phyloP scores from a whole-genome alignment of 495 filamentous ascomycete species.

The Darksidea phi region DNA sequence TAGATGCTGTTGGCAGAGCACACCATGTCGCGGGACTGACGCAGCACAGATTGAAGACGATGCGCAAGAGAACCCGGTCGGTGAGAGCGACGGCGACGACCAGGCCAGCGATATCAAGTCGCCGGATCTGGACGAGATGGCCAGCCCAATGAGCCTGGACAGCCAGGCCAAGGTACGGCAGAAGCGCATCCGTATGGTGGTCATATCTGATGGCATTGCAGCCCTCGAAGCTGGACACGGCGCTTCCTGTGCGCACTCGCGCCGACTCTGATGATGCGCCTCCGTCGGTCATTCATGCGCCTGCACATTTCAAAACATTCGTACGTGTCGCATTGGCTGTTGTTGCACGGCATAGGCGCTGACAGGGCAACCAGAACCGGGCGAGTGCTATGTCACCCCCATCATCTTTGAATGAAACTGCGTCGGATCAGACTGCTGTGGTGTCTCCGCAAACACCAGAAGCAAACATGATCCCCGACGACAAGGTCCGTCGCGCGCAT shows the following conservation, averaged over 20 bases:
- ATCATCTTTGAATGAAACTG: slow-evolving; percentile 9
- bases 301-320: slow-evolving; percentile 73
- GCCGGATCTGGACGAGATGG: slow-evolving; percentile 37
- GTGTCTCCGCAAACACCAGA: slow-evolving; percentile 35
- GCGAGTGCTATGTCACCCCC: slow-evolving; percentile 5
- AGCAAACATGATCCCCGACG: slow-evolving; percentile 31
- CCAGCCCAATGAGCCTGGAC: slow-evolving; percentile 39
- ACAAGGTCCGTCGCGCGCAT: slow-evolving; percentile 35
- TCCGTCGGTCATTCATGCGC: slow-evolving; percentile 84
- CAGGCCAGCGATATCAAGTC: slow-evolving; percentile 42
- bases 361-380: slow-evolving; percentile 22
- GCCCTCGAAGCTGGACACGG: slow-evolving; percentile 62
- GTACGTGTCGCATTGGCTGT: slow-evolving; percentile 52
- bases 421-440: slow-evolving; percentile 41
- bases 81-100: slow-evolving; percentile 32
- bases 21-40: slow-evolving; percentile 7
- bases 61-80: slow-evolving; percentile 48
- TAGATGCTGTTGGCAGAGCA: slow-evolving; percentile 52
- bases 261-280: slow-evolving; percentile 68
- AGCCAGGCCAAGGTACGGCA: slow-evolving; percentile 31
- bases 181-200: slow-evolving; percentile 12
- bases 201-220: slow-evolving; percentile 36
- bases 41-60: slow-evolving; percentile 64
- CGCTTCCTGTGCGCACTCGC: slow-evolving; percentile 53
- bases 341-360: slow-evolving; percentile 26